A percentile compares a stretch with the other conserved stretches of the same genome.
Evolutionary conservation across 257 asterid genomes (phyloP).

Genomic region (Echium plantagineum): DNA sequence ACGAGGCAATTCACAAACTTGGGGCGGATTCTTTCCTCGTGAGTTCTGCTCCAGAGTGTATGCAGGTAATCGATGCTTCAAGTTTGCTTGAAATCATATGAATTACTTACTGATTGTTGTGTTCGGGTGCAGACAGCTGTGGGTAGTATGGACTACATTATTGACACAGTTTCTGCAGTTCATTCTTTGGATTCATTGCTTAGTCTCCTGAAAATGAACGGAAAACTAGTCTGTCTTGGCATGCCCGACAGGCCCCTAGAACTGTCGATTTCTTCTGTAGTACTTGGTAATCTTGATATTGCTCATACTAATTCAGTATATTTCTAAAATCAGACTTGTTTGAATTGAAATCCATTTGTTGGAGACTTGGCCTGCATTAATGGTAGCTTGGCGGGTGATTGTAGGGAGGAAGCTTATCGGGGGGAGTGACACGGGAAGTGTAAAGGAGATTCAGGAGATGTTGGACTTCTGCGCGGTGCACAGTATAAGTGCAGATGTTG

Average conservation of each 20-base stretch:
- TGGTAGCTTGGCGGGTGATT: too few species aligned
- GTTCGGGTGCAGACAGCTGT: conserved; percentile 32
- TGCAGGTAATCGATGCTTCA: conserved; percentile 25
- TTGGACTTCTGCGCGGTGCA: conserved; percentile 51
- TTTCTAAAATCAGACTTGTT: too few species aligned
- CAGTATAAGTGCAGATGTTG: conserved; percentile 42
- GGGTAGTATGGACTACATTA: conserved; percentile 54
- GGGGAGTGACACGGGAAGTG: conserved; percentile 52
- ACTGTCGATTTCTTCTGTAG: conserved; percentile 49
- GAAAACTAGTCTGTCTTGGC: conserved; percentile 52
- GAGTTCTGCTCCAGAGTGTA: conserved; percentile 29
- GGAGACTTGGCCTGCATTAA: too few species aligned
- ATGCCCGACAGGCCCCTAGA: conserved; percentile 51
- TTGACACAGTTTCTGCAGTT: conserved; percentile 40
- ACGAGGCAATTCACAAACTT: conserved; percentile 39
- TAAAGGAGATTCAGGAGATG: conserved; percentile 67
- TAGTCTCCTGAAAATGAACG: conserved; percentile 41
- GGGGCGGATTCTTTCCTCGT: conserved; percentile 56
- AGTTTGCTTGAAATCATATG: neutral
- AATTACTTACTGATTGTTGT: neutral
- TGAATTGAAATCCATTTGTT: too few species aligned
- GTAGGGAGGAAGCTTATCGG: conserved; percentile 51
- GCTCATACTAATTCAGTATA: neutral
- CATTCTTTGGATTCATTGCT: conserved; percentile 43
- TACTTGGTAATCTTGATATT: conserved; percentile 29